These are phyloP conservation scores for Leavenworthia alabamica DNA, from an alignment of 345 rosid species.

Conservation along the genomic window DNA sequence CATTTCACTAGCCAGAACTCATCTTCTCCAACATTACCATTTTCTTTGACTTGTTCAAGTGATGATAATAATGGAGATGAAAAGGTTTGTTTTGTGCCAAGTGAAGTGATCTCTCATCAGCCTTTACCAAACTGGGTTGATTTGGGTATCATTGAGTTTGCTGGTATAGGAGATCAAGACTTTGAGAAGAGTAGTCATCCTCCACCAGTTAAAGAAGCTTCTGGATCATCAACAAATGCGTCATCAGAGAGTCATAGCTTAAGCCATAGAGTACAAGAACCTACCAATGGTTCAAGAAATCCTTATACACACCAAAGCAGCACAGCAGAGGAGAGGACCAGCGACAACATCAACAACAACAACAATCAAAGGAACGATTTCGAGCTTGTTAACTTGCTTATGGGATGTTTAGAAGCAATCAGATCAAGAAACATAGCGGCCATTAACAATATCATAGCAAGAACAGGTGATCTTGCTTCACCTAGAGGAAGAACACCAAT, in stretches of 20 bases:
- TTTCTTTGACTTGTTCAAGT: slow-evolving; percentile 62
- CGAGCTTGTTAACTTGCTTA: slow-evolving; percentile 69
- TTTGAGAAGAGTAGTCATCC: slow-evolving; percentile 53
- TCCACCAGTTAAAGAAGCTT: slow-evolving; percentile 55
- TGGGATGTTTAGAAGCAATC: slow-evolving; percentile 81
- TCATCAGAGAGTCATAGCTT: slow-evolving; percentile 73
- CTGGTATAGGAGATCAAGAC: slow-evolving; percentile 60
- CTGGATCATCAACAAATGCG: slow-evolving; percentile 67
- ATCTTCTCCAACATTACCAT: slow-evolving; percentile 47
- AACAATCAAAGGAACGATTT: slow-evolving; percentile 46
- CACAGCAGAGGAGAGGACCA: slow-evolving; percentile 37
- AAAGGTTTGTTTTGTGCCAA: slow-evolving; percentile 60
- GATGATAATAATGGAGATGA: slow-evolving; percentile 54
- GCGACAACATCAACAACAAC: slow-evolving; percentile 41
- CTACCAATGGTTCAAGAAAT: slow-evolving; percentile 31
- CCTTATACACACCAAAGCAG: slow-evolving; percentile 38
- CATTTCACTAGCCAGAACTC: slow-evolving; percentile 43
- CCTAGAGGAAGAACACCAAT: slow-evolving; percentile 59
- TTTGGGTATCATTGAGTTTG: slow-evolving; percentile 64
- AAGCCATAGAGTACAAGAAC: slow-evolving; percentile 43
- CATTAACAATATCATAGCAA: slow-evolving; percentile 59
- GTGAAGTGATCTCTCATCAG: slow-evolving; percentile 59
- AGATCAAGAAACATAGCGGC: slow-evolving; percentile 53
- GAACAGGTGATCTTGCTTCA: slow-evolving; percentile 76
- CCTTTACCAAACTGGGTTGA: slow-evolving; percentile 72